Evolutionary conservation across 352 stramenopile species (phyloP).

Genomic region (Globisporangium cederbergense): DNA sequence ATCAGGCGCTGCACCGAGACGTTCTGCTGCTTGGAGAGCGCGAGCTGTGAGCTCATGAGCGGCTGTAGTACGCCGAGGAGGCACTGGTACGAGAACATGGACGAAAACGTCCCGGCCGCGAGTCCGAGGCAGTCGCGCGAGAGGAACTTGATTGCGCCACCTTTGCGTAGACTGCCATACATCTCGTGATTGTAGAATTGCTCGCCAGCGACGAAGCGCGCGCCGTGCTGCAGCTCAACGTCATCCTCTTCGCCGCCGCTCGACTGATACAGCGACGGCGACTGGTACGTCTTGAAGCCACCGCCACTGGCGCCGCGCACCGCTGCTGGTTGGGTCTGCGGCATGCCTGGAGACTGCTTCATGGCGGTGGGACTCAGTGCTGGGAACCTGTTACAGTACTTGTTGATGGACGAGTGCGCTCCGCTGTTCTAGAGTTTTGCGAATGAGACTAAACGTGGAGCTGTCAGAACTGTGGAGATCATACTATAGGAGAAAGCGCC

Average conservation of each 20-base stretch:
- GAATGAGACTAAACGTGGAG: neutral
- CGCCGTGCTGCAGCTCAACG: conserved; percentile 15
- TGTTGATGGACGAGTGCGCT: neutral
- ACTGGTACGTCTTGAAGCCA: conserved; percentile 13
- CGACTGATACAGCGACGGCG: conserved; percentile 7
- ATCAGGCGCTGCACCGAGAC: conserved; percentile 54
- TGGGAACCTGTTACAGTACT: too few species aligned
- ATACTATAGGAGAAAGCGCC: neutral
- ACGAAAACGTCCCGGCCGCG: conserved; percentile 59
- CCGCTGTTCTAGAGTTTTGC: neutral
- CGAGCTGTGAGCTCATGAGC: conserved; percentile 55
- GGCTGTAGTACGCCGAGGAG: conserved; percentile 47
- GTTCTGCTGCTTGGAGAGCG: conserved; percentile 36
- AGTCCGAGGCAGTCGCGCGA: conserved; percentile 66
- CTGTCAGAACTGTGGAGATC: neutral
- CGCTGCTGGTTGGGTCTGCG: neutral
- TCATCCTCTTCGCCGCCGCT: conserved; percentile 6
- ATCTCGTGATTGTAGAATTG: conserved; percentile 64
- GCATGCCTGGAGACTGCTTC: conserved; percentile 2
- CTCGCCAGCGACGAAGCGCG: conserved; percentile 58
- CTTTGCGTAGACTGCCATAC: conserved; percentile 53
- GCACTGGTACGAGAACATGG: conserved; percentile 62
- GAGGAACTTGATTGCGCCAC: conserved; percentile 47
- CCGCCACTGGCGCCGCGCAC: neutral
- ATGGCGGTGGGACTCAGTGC: neutral